A percentile compares a stretch with the other conserved stretches of the same genome.
Evolutionary conservation across 2,329 filamentous ascomycete genomes (phyloP).

Genomic region (Aureobasidium mangrovei): DNA sequence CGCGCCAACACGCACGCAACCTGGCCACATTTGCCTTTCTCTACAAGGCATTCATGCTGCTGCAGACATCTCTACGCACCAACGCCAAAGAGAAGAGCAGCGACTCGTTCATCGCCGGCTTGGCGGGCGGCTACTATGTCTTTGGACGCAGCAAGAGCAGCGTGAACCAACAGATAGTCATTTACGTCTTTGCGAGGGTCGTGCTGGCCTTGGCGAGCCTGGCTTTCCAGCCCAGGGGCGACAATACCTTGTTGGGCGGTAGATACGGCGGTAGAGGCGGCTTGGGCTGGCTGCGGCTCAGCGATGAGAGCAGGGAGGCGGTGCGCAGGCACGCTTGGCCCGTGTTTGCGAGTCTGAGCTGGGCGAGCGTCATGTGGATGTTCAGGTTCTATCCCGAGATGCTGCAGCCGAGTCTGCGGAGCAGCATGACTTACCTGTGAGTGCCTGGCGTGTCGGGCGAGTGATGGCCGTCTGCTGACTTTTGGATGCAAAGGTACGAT

Average conservation of each 20-base stretch:
- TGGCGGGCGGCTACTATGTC: conserved; percentile 84
- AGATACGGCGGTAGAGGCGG: conserved; percentile 33
- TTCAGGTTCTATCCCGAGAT: conserved; percentile 88
- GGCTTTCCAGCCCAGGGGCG: conserved; percentile 54
- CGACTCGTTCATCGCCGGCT: conserved; percentile 78
- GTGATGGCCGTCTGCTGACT: conserved; percentile 22
- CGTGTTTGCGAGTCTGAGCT: conserved; percentile 80
- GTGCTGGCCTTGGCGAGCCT: conserved; percentile 76
- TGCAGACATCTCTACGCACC: conserved; percentile 46
- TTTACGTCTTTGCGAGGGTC: conserved; percentile 94
- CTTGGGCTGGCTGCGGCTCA: conserved; percentile 33
- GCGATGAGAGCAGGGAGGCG: conserved; percentile 29
- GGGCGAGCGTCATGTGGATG: conserved; percentile 91
- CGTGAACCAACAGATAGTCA: conserved; percentile 93
- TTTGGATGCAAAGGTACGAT: conserved; percentile 45
- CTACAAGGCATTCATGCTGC: conserved; percentile 77
- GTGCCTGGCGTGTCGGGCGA: conserved; percentile 24
- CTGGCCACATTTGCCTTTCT: conserved; percentile 83
- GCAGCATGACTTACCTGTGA: conserved; percentile 97
- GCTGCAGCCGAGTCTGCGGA: conserved; percentile 81
- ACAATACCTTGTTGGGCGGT: conserved; percentile 30
- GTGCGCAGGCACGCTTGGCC: conserved; percentile 70
- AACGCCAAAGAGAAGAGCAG: conserved; percentile 56
- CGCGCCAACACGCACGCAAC: conserved; percentile 82
- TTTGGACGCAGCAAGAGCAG: conserved; percentile 74